A percentile compares a stretch with the other conserved stretches of the same genome.
Conservation (phyloP, 2,329 filamentous ascomycete genomes). For the Nemania sp. region DNA sequence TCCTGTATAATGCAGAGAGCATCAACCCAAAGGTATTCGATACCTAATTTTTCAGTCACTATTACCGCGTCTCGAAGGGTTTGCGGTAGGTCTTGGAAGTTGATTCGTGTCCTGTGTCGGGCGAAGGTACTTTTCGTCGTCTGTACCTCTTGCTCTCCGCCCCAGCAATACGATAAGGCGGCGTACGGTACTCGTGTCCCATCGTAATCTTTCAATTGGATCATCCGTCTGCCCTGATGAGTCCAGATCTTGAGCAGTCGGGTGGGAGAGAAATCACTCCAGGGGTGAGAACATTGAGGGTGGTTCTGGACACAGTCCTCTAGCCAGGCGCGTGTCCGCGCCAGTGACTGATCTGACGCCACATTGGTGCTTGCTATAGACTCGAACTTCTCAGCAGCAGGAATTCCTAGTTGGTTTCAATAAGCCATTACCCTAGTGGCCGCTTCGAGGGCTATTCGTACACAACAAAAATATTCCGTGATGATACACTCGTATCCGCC, state of each 20-base stretch:
- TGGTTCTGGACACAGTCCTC: not conserved
- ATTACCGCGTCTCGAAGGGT: not conserved
- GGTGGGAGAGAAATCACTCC: not conserved
- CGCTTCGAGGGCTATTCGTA: no score
- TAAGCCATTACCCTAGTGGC: not conserved
- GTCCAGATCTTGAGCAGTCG: not conserved
- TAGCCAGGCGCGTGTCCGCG: not conserved
- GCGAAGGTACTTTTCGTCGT: not conserved
- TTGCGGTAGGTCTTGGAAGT: not conserved
- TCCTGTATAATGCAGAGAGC: conserved; percentile 1
- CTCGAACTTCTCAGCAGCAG: not conserved
- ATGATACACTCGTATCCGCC: no score
- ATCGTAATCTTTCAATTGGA: not conserved
- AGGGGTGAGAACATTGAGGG: not conserved
- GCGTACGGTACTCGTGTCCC: not conserved
- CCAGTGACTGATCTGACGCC: not conserved
- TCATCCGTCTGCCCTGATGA: not conserved
- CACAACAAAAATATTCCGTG: no score
- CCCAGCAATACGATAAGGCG: not conserved
- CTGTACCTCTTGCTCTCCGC: not conserved
- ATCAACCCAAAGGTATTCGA: not conserved
- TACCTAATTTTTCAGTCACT: not conserved
- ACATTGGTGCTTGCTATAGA: not conserved
- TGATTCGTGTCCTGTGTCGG: not conserved
- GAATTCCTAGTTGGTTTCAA: not conserved